A percentile compares a stretch with the other conserved stretches of the same genome.
Evolutionary conservation across 306 rosid genomes (phyloP).

Genomic region (Acacia melanoxylon): DNA sequence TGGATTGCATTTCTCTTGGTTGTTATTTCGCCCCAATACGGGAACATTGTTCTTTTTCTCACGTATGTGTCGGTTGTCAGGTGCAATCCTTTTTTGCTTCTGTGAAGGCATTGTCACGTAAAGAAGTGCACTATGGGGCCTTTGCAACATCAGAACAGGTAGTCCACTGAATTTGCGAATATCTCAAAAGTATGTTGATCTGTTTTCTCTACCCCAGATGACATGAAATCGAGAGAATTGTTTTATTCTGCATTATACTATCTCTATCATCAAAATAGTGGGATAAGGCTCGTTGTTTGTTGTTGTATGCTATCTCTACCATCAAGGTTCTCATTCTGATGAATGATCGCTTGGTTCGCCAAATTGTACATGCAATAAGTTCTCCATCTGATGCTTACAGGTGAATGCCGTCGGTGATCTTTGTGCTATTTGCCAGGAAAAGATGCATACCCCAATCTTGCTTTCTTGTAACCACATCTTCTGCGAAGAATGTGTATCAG

Average conservation of each 20-base stretch:
- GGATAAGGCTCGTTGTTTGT: not conserved
- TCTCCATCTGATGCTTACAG: constrained; percentile 49
- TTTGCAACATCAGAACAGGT: constrained; percentile 99
- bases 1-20: not conserved
- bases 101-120: constrained; percentile 83
- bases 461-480: constrained; percentile 97
- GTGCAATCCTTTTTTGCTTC: constrained; percentile 93
- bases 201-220: not conserved
- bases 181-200: not conserved
- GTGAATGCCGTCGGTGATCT: constrained; percentile 89
- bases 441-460: constrained; percentile 92
- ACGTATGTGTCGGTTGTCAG: constrained; percentile 39
- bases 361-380: constrained; percentile 22
- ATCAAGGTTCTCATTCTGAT: not conserved
- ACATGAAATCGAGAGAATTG: not conserved
- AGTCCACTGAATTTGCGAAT: not conserved
- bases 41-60: constrained; percentile 10
- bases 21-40: not conserved
- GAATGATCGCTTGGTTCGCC: not conserved
- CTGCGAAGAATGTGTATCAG: constrained; percentile 98
- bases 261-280: not conserved
- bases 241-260: not conserved
- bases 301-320: not conserved
- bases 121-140: constrained; percentile 99
- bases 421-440: constrained; percentile 99